Evolutionary conservation across 2,329 filamentous ascomycete genomes (phyloP).

Genomic region (Lasiodiplodia sp.): DNA sequence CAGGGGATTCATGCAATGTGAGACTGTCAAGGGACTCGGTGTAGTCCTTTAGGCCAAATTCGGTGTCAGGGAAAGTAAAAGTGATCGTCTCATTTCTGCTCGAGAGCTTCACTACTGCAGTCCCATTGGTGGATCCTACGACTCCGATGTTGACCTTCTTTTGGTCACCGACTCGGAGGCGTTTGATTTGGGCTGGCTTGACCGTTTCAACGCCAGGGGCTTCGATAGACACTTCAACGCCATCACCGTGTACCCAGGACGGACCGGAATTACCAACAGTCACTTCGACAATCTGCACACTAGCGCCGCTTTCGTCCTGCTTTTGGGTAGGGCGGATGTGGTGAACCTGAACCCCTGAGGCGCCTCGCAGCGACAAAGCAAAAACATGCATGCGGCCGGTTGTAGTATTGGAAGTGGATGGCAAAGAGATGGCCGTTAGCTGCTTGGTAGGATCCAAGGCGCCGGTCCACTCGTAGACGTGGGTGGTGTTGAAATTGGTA

Average conservation of each 20-base stretch:
- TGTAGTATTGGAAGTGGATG: constrained; percentile 46
- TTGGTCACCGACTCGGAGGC: constrained; percentile 51
- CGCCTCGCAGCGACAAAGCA: constrained; percentile 46
- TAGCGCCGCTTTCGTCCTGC: constrained; percentile 45
- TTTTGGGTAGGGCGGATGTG: constrained; percentile 52
- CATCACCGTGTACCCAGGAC: constrained; percentile 31
- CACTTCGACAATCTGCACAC: constrained; percentile 44
- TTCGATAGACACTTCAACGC: constrained; percentile 33
- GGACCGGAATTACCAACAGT: constrained; percentile 37
- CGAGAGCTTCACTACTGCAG: constrained; percentile 45
- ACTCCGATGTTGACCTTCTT: constrained; percentile 48
- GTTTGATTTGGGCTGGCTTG: constrained; percentile 45
- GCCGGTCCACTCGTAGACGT: constrained; percentile 56
- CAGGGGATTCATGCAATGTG: constrained; percentile 55
- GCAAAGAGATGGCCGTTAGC: constrained; percentile 51
- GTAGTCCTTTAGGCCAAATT: constrained; percentile 31
- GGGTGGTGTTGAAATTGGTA: constrained; percentile 53
- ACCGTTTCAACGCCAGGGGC: constrained; percentile 46
- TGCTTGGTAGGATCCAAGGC: constrained; percentile 48
- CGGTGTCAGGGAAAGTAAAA: constrained; percentile 22
- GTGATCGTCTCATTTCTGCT: constrained; percentile 12
- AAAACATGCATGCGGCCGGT: constrained; percentile 52
- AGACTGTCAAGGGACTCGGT: constrained; percentile 39
- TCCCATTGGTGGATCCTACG: constrained; percentile 35
- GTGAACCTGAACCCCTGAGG: constrained; percentile 41